Evolutionary conservation across 2,329 filamentous ascomycete species (phyloP).

Genomic region (Colletotrichum paranaense): DNA sequence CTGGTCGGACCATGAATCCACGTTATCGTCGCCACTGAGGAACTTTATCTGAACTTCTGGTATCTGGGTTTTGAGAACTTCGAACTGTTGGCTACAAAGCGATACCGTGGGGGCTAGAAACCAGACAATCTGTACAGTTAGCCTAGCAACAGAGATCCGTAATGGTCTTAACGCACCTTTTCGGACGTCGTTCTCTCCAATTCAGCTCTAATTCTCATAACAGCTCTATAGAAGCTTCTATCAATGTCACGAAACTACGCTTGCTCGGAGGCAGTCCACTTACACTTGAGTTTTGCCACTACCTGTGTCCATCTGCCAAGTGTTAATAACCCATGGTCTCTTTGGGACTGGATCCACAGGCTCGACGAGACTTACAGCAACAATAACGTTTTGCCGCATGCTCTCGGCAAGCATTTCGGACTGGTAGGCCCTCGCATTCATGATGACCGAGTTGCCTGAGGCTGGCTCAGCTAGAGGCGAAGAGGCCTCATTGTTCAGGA

Average conservation of each 20-base stretch:
- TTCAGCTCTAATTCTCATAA: constrained; percentile 75
- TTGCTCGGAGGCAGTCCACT: constrained; percentile 41
- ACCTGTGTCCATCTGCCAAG: constrained; percentile 79
- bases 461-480: constrained; percentile 12
- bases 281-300: constrained; percentile 84
- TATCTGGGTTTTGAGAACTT: constrained; percentile 70
- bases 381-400: constrained; percentile 76
- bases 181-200: constrained; percentile 63
- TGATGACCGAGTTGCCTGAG: constrained; percentile 39
- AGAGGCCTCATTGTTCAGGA: constrained; percentile 28
- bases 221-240: constrained; percentile 59
- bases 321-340: constrained; percentile 1
- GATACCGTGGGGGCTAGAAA: constrained; percentile 78
- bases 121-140: constrained; percentile 69
- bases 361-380: constrained; percentile 63
- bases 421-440: constrained; percentile 73
- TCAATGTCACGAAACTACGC: constrained; percentile 37
- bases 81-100: constrained; percentile 74
- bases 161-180: constrained; percentile 58
- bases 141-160: background rate
- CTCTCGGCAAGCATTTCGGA: constrained; percentile 80
- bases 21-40: constrained; percentile 74
- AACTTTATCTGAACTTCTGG: constrained; percentile 68
- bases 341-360: background rate
- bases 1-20: constrained; percentile 79